Evolutionary conservation across 129 eudicot genomes (phyloP), one percentile per base, ranked within the genome.

Genomic region (Logfia minima): DNA sequence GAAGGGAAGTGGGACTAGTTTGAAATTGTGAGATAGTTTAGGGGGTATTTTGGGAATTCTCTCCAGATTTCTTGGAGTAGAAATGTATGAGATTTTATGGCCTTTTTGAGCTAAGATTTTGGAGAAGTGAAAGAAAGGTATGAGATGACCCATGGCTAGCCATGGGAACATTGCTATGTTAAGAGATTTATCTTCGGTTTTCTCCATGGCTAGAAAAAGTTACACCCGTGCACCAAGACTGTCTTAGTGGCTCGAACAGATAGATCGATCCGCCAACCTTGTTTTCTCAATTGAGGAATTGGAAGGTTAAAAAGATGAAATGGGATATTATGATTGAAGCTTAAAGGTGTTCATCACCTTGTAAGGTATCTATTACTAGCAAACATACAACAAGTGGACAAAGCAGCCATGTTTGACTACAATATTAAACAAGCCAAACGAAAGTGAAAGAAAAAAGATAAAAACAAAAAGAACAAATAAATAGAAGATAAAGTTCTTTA

Each of bases 101-200:
- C 98, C 96, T 28, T 80, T 87, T 81, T 52, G 71, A 34, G 98
- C 93, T 70, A 92, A 78, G 79, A 59, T 28, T 60, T 79, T 82
- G 65, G 92, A 86, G 5, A 92, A 84, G 39, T 79, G 84, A 37
- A 85, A 76, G 76, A 87, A 92, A 8, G 98, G 98, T 60, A 83
- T 84, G 28, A 92, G 82, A 79, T 92, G 98, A 41, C 98, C 98
- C 75, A 86, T 89, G 66, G 98, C 98, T 84, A 92, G 87, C 98
- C 96, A 92, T 83, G 98, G 98, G 77, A 92, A 90, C 96, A 92
- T 85, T 26, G 86, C 96, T 68, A 92, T 78, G 67, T 90, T 90
- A 43, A 92, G 93, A 55, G 29, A 2, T 72, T 65, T 28, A n/a
- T 32, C 69, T 14, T 64, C 66, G 31, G 32, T 70, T 41, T 79